Evolutionary conservation across 2,329 filamentous ascomycete species (phyloP).

Genomic region (Fusarium mexicanum): DNA sequence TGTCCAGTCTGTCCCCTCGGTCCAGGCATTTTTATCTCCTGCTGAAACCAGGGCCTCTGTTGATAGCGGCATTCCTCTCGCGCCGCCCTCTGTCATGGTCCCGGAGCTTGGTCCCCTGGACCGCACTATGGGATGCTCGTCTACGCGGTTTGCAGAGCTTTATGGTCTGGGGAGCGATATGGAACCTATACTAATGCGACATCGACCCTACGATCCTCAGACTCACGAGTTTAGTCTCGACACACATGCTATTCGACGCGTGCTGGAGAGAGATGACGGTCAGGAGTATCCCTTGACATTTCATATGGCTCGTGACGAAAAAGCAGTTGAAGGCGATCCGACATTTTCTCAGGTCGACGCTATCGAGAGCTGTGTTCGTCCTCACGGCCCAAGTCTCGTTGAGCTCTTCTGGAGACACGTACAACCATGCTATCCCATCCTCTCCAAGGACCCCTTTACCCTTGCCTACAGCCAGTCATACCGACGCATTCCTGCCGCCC

Average conservation of each 20-base stretch:
- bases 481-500: conserved; percentile 60
- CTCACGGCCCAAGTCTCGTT: conserved; percentile 67
- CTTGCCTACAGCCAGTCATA: conserved; percentile 62
- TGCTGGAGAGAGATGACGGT: conserved; percentile 60
- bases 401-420: conserved; percentile 70
- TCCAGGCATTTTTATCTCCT: conserved; percentile 40
- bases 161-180: conserved; percentile 49
- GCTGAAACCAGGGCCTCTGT: conserved; percentile 40
- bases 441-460: conserved; percentile 64
- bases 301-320: conserved; percentile 47
- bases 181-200: conserved; percentile 48
- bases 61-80: conserved; percentile 31
- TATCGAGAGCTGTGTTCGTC: conserved; percentile 67
- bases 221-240: conserved; percentile 58
- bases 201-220: conserved; percentile 62
- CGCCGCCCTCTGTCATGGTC: conserved; percentile 28
- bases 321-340: conserved; percentile 42
- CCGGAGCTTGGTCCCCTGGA: conserved; percentile 30
- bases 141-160: conserved; percentile 45
- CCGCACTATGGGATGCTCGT: conserved; percentile 40
- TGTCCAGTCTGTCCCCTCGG: conserved; percentile 36
- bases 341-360: conserved; percentile 47
- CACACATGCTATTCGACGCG: conserved; percentile 68
- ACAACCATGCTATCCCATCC: conserved; percentile 62
- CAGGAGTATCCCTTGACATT: conserved; percentile 48